Base-by-base conservation (phyloP, 768 basidiomycete genomes). In the Leucosporidium creatinivorum region DNA sequence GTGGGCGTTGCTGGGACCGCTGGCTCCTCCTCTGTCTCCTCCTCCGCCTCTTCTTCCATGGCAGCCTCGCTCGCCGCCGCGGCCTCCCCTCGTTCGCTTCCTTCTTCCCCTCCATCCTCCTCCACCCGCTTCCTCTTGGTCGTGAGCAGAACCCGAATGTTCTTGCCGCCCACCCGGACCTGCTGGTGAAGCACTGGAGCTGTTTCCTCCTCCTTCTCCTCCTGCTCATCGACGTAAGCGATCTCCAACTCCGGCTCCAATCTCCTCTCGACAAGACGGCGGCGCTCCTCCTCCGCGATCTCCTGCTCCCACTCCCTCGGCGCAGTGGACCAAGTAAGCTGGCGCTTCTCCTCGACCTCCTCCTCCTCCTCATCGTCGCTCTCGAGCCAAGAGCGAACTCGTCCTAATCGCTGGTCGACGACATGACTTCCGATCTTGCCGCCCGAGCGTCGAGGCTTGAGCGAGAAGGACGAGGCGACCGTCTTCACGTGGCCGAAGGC, bases 111-210 rank as follows among this genome's bases (percentile, higher is more conserved):
- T 36, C 65, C 60, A 60, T n/a, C 28, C 23, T 54, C 58, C n/a
- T 61, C 62, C 18, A 44, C 61, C 25, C 19, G 36, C 66, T 62
- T 60, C 56, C 64, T 65, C n/a, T 54, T 51, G 30, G 65, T 55
- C 18, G 44, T 25, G 2, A 65, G 51, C 13, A 72, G 62, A 0
- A 55, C 31, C 1, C 65, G 54, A 23, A 71, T 54, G 50, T 48
- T 65, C 57, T 71, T 71, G 3, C 69, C 69, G 17, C 66, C 66
- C 10, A 68, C 66, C 1, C 69, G 39, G 19, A 62, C 21, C 48
- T 50, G 51, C 10, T 17, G 18, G 12, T 26, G 21, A 18, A 25
- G 56, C 1, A 21, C 33, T 10, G 39, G 39, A 44, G 39, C 8
- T 10, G 39, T 6, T 10, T 6, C 39, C 17, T 54, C 36, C 33